Evolutionary conservation across 331 rosid species (phyloP).

Genomic region (Telfairia occidentalis): DNA sequence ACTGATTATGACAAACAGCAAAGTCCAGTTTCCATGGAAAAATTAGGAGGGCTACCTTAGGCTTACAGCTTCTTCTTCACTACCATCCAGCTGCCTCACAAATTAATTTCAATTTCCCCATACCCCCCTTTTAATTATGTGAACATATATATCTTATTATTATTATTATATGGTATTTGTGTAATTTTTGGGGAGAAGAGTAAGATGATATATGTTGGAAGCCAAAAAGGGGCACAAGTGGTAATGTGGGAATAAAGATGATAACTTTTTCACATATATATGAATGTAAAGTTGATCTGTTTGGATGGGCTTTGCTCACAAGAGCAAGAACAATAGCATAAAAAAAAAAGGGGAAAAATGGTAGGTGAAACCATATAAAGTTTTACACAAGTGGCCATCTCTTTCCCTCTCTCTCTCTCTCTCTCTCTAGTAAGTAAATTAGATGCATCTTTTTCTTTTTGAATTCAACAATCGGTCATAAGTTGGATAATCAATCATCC

Average conservation of each 20-base stretch:
- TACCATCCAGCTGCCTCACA: background rate
- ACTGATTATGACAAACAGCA: conserved; percentile 2
- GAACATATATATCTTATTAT: background rate
- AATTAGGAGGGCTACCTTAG: background rate
- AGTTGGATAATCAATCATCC: too few relatives aligned
- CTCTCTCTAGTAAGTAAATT: background rate
- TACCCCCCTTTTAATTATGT: background rate
- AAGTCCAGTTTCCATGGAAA: background rate
- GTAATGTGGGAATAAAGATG: background rate
- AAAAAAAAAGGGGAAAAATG: background rate
- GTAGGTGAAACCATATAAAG: conserved; percentile 12
- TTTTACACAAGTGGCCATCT: background rate
- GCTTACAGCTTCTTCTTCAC: background rate
- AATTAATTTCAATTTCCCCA: background rate
- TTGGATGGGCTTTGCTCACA: background rate
- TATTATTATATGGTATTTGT: background rate
- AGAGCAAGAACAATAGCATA: background rate
- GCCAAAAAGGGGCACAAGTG: background rate
- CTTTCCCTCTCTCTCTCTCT: background rate
- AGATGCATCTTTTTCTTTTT: too few relatives aligned
- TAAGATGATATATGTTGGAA: background rate
- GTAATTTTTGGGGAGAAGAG: background rate
- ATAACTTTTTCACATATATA: background rate
- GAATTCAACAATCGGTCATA: too few relatives aligned
- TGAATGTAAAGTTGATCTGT: background rate